Evolutionary conservation across 768 basidiomycete species (phyloP), one percentile per base, ranked within the genome.

Genomic region (Leucosporidium creatinivorum): DNA sequence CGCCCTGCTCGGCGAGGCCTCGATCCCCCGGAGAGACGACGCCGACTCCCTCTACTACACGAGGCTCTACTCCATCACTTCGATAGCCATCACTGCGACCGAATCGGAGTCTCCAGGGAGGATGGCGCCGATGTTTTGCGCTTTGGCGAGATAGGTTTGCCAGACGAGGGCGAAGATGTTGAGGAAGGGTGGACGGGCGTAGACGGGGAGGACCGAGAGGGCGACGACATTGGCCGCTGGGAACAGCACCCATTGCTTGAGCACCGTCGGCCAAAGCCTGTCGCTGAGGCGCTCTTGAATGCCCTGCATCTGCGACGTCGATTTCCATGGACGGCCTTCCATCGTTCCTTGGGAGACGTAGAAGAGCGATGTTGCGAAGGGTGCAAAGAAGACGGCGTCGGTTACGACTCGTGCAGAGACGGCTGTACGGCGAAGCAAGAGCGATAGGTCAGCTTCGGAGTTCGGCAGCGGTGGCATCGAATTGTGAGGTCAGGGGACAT

Each of bases 151-250:
- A 36, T 36, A 58, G 57, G 33, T 36, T 6, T 30, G n/a, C 57
- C 57, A 58, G 19, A 10, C 57, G 31, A 58, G 33, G 8, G 57
- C 57, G 31, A 75, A 33, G 23, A 73, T 17, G 62, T 74, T 74
- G 63, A 74, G 69, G 58, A 75, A 69, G 1, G 73, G 73, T 8
- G 75, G 75, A 0, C 75, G 64, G 3, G 69, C 73, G 58, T 74
- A 74, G 2, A 74, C 49, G 12, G 75, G 75, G 1, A 75, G 56
- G 26, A 73, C 23, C 6, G 54, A 18, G 54, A 59, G 36, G 58
- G 44, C 26, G 58, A 59, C 9, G 25, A 59, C 8, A 17, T 59
- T 39, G 19, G 44, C 58, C 4, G 58, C 44, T 5, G 25, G 25
- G 25, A 59, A 59, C 39, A 59, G 19, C 13, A 31, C 56, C 52